Evolutionary conservation across 2,329 filamentous ascomycete genomes (phyloP), one percentile per base, ranked within the genome.

Genomic region (Alternaria sp.): DNA sequence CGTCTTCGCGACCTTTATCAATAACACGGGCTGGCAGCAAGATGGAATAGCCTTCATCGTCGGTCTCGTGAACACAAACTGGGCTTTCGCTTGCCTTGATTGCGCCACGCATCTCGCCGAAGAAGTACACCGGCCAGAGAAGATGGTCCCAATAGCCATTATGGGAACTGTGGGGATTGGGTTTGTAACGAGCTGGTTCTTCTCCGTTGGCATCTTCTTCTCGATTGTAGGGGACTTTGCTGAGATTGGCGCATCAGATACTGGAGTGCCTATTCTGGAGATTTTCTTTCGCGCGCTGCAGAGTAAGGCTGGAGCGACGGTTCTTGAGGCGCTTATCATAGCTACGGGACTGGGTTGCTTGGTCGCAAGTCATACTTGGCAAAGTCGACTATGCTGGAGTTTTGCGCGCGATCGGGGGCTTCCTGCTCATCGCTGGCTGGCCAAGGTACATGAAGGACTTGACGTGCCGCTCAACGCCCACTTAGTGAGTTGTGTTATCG

Each of bases 1-100:
- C 69, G 84, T 86, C 63, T 86, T 85, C 65, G 79, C 81, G 1
- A 83, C 79, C 39, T 85, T 85, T 65, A 80, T 82, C 73, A 86
- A 85, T 71, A 81, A 81, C 60, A 84, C 82, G 0, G 83, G 81
- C 22, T 85, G 81, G 83, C 57, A 67, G 9, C 71, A 78, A 44
- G 76, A 78, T 59, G 82, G 82, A 22, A 81, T 85, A 44, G 82
- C 82, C 20, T 85, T 85, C 72, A 81, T 86, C 44, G 81, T 84
- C 51, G 84, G 84, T 30, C 75, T 85, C 6, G 81, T 85, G 58
- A 84, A 83, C 64, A 80, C 81, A 18, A 84, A 84, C 65, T 85
- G 81, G 80, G 76, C 80, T 38, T 85, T 84, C 60, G 81, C 81
- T 16, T 84, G 82, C 53, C 78, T 85, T 14, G 83, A 85, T 68